Conservation (phyloP, 1,284 basidiomycete genomes). For the Naganishia albida region DNA sequence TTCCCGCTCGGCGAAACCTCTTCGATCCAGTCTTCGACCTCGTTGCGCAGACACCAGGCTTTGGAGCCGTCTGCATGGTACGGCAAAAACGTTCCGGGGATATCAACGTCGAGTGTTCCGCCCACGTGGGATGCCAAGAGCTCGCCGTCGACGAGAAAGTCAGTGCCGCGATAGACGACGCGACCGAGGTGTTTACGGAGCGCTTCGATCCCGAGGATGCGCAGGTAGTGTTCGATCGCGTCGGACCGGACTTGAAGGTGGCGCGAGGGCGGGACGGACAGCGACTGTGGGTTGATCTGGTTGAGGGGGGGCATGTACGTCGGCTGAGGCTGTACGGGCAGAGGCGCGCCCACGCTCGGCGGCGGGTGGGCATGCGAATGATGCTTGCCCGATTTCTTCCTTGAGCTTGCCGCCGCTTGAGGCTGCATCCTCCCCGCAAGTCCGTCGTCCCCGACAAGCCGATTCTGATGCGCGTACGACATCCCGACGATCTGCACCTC, state of each 20-base stretch:
- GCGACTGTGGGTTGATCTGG: constrained; percentile 24
- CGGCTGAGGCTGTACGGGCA: constrained; percentile 1
- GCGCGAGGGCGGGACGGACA: constrained; percentile 20
- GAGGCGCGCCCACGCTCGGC: background rate
- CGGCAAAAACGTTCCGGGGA: constrained; percentile 29
- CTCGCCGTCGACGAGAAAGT: constrained; percentile 29
- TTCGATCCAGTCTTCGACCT: constrained; percentile 48
- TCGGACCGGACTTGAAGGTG: constrained; percentile 33
- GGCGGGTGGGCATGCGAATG: constrained; percentile 8
- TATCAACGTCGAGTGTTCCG: constrained; percentile 29
- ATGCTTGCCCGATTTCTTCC: constrained; percentile 25
- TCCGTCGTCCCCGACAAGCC: constrained; percentile 18
- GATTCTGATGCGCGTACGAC: constrained; percentile 8
- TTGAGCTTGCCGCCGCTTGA: background rate
- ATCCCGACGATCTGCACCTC: constrained; percentile 29
- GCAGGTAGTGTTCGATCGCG: constrained; percentile 31
- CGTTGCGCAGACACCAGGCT: constrained; percentile 48
- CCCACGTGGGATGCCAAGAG: constrained; percentile 28
- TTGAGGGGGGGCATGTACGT: background rate
- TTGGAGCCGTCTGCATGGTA: constrained; percentile 10
- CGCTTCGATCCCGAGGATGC: constrained; percentile 30
- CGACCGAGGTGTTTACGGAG: constrained; percentile 30
- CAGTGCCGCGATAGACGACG: constrained; percentile 28
- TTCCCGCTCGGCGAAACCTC: constrained; percentile 31
- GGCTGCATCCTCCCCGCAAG: constrained; percentile 3